phyloP scores from a whole-genome alignment of 306 rosid species.

The Trifolium dubium region DNA sequence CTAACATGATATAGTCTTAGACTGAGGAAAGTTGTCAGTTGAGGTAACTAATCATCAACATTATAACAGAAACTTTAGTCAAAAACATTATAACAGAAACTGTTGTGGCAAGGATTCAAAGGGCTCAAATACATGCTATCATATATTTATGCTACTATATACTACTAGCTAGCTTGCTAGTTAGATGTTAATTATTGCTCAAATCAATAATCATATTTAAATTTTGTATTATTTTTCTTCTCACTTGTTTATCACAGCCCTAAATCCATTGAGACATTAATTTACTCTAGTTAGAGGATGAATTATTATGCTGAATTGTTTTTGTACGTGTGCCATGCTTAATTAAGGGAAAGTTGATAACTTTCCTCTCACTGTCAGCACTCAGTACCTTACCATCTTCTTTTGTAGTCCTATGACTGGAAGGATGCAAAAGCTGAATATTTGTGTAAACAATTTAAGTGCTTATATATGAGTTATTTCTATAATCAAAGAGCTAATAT shows the following conservation, averaged over 20 bases:
- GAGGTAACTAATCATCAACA: background rate
- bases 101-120: background rate
- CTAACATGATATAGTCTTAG: background rate
- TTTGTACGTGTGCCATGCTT: background rate
- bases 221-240: background rate
- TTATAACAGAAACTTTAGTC: background rate
- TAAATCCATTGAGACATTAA: background rate
- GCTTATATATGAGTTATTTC: no score
- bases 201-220: background rate
- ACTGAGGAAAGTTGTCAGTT: background rate
- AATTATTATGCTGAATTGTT: background rate
- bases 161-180: background rate
- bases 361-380: background rate
- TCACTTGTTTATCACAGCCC: background rate
- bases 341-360: no score
- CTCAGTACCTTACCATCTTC: background rate
- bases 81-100: background rate
- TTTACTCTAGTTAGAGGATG: background rate
- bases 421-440: background rate
- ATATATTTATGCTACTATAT: background rate
- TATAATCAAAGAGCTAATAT: no score
- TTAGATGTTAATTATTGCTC: background rate
- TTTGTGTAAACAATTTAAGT: background rate
- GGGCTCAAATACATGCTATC: background rate
- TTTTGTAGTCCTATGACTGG: background rate